These are phyloP conservation scores for Penicillium coffeae DNA, from an alignment of 495 filamentous ascomycete genomes.

Conservation along the genomic window DNA sequence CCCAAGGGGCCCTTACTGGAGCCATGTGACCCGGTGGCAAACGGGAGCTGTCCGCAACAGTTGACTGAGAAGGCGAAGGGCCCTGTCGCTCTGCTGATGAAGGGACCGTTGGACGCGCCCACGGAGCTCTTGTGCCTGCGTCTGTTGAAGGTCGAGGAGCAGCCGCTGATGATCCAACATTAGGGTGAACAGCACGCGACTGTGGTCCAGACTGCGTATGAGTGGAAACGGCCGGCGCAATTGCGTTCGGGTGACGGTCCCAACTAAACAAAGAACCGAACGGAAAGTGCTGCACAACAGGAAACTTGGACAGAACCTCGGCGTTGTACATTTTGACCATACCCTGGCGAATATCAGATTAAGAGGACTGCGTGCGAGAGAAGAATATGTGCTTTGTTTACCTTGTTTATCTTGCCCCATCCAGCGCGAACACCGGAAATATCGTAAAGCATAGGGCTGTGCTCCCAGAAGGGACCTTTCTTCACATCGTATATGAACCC, in stretches of 20 bases:
- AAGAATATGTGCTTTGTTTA: constrained; percentile 20
- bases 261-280: constrained; percentile 80
- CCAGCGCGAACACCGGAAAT: constrained; percentile 85
- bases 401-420: constrained; percentile 99
- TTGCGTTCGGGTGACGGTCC: constrained; percentile 67
- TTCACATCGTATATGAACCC: constrained; percentile 99
- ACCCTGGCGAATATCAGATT: constrained; percentile 34
- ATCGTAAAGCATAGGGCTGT: constrained; percentile 92
- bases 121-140: constrained; percentile 44
- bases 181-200: constrained; percentile 28
- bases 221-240: constrained; percentile 38
- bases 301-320: constrained; percentile 67
- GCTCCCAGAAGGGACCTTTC: constrained; percentile 96
- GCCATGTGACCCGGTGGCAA: constrained; percentile 36
- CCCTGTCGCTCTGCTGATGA: constrained; percentile 36
- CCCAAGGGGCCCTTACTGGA: constrained; percentile 48
- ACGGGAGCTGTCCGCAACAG: constrained; percentile 31
- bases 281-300: constrained; percentile 66
- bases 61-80: background rate
- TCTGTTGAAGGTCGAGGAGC: constrained; percentile 18
- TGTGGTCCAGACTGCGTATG: constrained; percentile 58
- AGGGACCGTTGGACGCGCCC: constrained; percentile 36
- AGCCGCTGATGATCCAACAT: constrained; percentile 12
- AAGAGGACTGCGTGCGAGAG: background rate
- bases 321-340: constrained; percentile 74